phyloP scores from a whole-genome alignment of 805 yeast species.

The Starmerella kuoi region DNA sequence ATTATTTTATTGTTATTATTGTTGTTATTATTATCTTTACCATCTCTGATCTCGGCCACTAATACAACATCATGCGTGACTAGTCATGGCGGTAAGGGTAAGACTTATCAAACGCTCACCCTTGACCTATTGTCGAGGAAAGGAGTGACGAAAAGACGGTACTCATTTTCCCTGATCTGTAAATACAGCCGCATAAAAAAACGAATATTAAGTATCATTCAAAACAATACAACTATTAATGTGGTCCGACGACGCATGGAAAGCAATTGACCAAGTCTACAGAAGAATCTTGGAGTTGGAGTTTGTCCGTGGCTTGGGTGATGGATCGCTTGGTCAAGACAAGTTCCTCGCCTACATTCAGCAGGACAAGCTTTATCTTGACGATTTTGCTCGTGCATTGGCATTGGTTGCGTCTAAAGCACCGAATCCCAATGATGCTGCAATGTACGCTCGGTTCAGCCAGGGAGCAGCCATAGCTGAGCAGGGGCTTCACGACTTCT shows the following conservation, averaged over 20 bases:
- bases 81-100: no score
- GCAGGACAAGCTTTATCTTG: conserved; percentile 20
- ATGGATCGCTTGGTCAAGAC: conserved; percentile 14
- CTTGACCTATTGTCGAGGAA: no score
- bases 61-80: no score
- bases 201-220: no score
- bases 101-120: no score
- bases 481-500: conserved; percentile 15
- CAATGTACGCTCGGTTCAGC: conserved; percentile 10
- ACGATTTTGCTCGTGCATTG: conserved; percentile 18
- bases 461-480: conserved; percentile 17
- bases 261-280: conserved; percentile 14
- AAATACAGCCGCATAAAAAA: no score
- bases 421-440: conserved; percentile 5
- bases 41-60: no score
- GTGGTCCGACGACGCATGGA: conserved; percentile 22
- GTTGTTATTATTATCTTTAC: no score
- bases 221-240: no score
- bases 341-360: conserved; percentile 16
- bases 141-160: no score
- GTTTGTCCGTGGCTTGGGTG: conserved; percentile 16
- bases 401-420: conserved; percentile 15
- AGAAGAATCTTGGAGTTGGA: conserved; percentile 11
- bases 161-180: no score
- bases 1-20: no score